phyloP scores from a whole-genome alignment of 805 yeast species.

The Zygoascus tannicola region DNA sequence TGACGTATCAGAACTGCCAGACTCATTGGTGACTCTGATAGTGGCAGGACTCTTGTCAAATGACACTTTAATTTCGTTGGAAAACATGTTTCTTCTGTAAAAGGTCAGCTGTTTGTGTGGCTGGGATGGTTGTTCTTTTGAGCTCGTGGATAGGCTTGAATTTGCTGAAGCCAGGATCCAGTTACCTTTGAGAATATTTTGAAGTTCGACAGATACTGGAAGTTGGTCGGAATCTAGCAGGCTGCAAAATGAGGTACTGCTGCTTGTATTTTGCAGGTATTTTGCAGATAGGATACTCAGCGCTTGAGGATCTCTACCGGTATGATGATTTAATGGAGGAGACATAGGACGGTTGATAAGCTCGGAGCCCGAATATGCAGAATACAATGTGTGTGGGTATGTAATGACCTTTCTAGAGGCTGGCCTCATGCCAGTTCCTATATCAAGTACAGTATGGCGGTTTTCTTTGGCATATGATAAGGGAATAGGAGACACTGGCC shows the following conservation, averaged over 20 bases:
- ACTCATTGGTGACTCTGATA: not conserved
- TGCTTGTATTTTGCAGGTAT: not conserved
- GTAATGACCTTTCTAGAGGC: no score
- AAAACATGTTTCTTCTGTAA: constrained; percentile 22
- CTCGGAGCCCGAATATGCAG: no score
- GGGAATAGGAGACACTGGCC: not conserved
- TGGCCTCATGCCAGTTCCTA: no score
- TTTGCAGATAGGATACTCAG: not conserved
- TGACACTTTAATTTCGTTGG: constrained; percentile 9
- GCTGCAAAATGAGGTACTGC: not conserved
- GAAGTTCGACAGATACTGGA: not conserved
- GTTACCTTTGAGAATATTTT: constrained; percentile 5
- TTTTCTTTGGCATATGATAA: no score
- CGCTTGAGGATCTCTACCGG: not conserved
- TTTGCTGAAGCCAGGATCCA: constrained; percentile 8
- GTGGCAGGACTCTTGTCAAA: not conserved
- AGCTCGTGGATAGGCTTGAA: not conserved
- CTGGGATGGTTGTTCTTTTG: constrained; percentile 2
- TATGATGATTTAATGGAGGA: not conserved
- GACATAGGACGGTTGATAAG: no score
- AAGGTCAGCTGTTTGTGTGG: constrained; percentile 16
- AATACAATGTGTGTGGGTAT: no score
- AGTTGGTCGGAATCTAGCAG: constrained; percentile 1
- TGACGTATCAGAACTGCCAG: not conserved
- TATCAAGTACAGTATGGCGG: no score